Evolutionary conservation across 2,329 filamentous ascomycete species (phyloP).

Genomic region (Ascochyta pisi): DNA sequence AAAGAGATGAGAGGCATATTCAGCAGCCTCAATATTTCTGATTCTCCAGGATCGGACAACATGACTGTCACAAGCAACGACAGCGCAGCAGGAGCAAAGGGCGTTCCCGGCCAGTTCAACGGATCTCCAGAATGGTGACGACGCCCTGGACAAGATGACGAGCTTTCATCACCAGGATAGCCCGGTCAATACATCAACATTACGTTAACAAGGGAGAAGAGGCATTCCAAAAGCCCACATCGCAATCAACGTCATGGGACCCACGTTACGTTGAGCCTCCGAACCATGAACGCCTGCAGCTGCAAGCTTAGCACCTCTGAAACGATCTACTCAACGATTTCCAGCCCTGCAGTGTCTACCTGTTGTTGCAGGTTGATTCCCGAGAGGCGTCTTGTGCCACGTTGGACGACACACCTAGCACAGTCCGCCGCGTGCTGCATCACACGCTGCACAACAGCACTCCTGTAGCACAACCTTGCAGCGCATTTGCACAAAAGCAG

Average conservation of each 20-base stretch:
- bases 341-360: slow-evolving; percentile 28
- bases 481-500: slow-evolving; percentile 25
- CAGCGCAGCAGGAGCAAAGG: slow-evolving; percentile 3
- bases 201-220: not conserved
- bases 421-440: slow-evolving; percentile 30
- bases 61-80: slow-evolving; percentile 37
- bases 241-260: not conserved
- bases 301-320: slow-evolving; percentile 13
- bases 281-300: slow-evolving; percentile 18
- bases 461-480: slow-evolving; percentile 22
- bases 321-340: slow-evolving; percentile 26
- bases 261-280: not conserved
- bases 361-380: slow-evolving; percentile 23
- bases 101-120: not conserved
- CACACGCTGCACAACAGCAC: slow-evolving; percentile 20
- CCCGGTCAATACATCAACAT: not conserved
- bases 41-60: slow-evolving; percentile 41
- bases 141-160: not conserved
- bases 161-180: not conserved
- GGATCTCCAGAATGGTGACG: slow-evolving; percentile 13
- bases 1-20: slow-evolving; percentile 78
- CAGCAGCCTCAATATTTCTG: slow-evolving; percentile 48
- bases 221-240: not conserved
- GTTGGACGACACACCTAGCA: slow-evolving; percentile 29
- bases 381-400: slow-evolving; percentile 39